Base-by-base conservation (phyloP, 306 rosid genomes). In the Aeschynomene evenia region DNA sequence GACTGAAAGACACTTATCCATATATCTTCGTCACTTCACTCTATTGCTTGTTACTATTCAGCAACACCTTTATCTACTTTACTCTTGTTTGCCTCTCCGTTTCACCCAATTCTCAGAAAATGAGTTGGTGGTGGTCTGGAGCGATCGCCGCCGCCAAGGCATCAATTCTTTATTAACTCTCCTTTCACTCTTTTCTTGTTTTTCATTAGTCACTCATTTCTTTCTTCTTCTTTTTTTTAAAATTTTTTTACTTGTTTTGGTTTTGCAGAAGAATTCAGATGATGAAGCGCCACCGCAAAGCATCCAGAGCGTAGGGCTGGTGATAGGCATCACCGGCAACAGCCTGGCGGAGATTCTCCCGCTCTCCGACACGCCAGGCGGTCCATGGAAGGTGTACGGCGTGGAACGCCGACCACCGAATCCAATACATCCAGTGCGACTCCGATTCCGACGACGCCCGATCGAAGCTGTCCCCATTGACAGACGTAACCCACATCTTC, bases 271-370 rank as follows among this genome's bases (percentile, higher is more conserved):
- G 68, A 87, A 80, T n/a, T 66, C 1, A 0, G 94, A 83, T 39
- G 89, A 83, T 1, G 96, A 85, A 16, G 19, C 63, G 2, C 88
- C 81, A n/a, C 0, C 69, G 64, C n/a, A n/a, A 73, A 53, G 19
- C 66, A 71, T 62, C 72, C 55, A 66, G 72, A 84, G 85, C 71
- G 94, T 85, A 7, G 96, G 81, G 0, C 56, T 90, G 1, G 75
- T 90, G 11, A 63, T 90, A 50, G 94, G 96, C 28, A 85, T 90
- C 2, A 87, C 96, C 0, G 94, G 93, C 31, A 90, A 90, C 49
- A 90, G 96, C 83, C 84, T 90, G 7, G 93, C 96, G 37, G 94
- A 90, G 56, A 90, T 90, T 22, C 89, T 90, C 1, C 96, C 96
- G 0, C 86, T 85, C 16, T 40, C 84, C 5, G 89, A 89, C 64